Percentiles rank a stretch among this genome's conserved stretches.
These are phyloP conservation scores for Cercospora beticola DNA, from an alignment of 2,329 filamentous ascomycete species.

Conservation along the genomic window DNA sequence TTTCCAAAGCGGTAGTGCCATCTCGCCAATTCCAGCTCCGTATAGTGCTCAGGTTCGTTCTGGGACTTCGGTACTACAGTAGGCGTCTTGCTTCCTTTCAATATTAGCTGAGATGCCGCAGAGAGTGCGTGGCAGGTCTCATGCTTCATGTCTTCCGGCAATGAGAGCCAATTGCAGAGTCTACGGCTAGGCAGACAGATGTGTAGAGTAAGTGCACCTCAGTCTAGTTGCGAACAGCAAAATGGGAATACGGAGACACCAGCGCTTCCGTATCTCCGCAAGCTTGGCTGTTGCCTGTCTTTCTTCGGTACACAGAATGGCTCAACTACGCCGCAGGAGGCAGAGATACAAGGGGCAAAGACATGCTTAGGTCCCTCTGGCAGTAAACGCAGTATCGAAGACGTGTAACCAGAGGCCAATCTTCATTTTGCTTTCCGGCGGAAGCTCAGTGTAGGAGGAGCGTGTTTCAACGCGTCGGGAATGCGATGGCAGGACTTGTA, in stretches of 20 bases:
- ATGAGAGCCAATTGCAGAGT: neutral
- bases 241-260: neutral
- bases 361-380: neutral
- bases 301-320: neutral
- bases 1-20: neutral
- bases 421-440: neutral
- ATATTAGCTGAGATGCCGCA: neutral
- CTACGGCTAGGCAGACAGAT: neutral
- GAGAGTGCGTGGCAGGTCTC: neutral
- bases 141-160: neutral
- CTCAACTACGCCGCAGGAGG: neutral
- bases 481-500: neutral
- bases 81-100: neutral
- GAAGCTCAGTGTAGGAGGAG: neutral
- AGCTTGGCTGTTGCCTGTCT: neutral
- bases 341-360: neutral
- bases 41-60: neutral
- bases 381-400: neutral
- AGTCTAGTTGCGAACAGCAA: neutral
- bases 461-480: neutral
- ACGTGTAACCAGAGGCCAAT: neutral
- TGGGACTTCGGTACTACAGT: neutral
- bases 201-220: neutral
- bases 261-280: neutral
- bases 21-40: neutral